Evolutionary conservation across 2,329 filamentous ascomycete genomes (phyloP), one percentile per base, ranked within the genome.

Genomic region (Cercospora zeina): DNA sequence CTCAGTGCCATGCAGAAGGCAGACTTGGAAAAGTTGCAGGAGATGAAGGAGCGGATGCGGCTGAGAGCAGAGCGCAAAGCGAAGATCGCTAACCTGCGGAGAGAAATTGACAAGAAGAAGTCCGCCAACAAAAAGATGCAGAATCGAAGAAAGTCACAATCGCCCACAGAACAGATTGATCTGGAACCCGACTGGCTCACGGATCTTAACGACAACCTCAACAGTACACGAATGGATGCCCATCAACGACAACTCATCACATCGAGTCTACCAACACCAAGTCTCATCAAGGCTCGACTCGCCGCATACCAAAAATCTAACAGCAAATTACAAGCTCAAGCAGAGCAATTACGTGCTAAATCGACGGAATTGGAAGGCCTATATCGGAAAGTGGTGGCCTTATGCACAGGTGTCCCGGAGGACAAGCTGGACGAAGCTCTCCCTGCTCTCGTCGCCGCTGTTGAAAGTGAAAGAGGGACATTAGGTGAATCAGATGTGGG

Each of bases 341-440:
- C 92, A 1, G 83, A 84, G 16, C 84, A 84, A 5, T 82, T 99
- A 8, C 88, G 91, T 73, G 87, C 88, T 31, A 87, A 90, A 63
- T 93, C 91, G 69, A 88, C 87, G 4, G 92, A 96, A 58, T 82
- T 96, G 3, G 93, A 96, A 72, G 82, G 89, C 67, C 91, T 95
- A 76, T 97, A 97, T 74, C 85, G 92, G 27, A 89, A 89, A 67
- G 90, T 97, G 31, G 91, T 99, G 24, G 87, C 89, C 58, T 80
- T 97, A 11, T 97, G 93, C 73, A 96, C 92, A 0, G 87, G 87
- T 8, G 89, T 93, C 34, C 83, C 86, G 0, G 91, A 96, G 65
- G 82, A 83, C 8, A 85, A 91, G 62, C 89, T 97, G 13, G 95
- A 97, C 69, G 85, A 85, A 61, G 85, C 92, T 56, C 81, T 97